Conservation (phyloP, 2,329 filamentous ascomycete species). For the Cercospora janseana region DNA sequence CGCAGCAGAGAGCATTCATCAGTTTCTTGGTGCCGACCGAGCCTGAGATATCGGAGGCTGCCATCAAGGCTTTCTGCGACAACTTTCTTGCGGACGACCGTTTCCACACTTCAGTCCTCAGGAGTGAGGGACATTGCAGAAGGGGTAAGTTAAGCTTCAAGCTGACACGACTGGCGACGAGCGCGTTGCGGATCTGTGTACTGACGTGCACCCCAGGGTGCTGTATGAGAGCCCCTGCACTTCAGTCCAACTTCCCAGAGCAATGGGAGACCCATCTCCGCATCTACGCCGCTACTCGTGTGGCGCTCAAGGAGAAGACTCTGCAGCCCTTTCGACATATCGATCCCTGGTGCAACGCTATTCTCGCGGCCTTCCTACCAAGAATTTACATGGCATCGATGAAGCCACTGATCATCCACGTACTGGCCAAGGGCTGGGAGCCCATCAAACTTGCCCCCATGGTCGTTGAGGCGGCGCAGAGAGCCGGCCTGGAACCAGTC, state of each 20-base stretch:
- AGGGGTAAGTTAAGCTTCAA: background rate
- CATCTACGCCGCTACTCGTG: background rate
- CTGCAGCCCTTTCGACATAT: slow-evolving; percentile 6
- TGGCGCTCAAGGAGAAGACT: slow-evolving; percentile 20
- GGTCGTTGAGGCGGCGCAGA: background rate
- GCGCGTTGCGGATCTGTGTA: too few relatives aligned
- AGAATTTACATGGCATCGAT: background rate
- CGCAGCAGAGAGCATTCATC: slow-evolving; percentile 5
- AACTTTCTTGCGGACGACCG: background rate
- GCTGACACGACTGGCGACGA: too few relatives aligned
- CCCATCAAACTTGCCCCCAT: background rate
- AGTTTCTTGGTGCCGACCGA: background rate
- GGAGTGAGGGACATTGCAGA: background rate
- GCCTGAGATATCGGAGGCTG: too few relatives aligned
- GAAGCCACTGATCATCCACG: background rate
- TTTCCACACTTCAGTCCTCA: background rate
- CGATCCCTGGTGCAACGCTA: background rate
- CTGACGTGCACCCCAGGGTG: too few relatives aligned
- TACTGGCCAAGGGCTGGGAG: slow-evolving; percentile 9
- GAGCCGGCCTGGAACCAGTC: too few relatives aligned
- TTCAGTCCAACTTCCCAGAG: slow-evolving; percentile 7
- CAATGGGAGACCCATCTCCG: slow-evolving; percentile 7
- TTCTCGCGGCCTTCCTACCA: background rate
- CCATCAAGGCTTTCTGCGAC: background rate
- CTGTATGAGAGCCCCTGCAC: background rate